Conservation (phyloP, 352 stramenopile species). For the Phytopythium aichiense region DNA sequence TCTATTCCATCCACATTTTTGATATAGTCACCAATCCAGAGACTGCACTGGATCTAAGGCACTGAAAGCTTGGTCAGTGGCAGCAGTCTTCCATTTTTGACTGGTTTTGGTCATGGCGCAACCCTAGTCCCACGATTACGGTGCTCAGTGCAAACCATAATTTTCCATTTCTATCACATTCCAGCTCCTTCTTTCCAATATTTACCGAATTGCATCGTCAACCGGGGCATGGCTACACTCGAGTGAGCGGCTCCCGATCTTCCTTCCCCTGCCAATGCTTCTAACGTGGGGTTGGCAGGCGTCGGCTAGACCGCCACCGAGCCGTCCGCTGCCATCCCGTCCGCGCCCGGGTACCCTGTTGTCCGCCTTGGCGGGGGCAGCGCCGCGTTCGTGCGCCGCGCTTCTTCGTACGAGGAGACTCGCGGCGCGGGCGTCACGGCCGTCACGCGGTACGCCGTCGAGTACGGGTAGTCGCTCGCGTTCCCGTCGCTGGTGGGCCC, state of each 20-base stretch:
- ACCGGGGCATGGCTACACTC: neutral
- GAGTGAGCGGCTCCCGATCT: neutral
- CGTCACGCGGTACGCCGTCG: conserved; percentile 13
- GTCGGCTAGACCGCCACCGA: conserved; percentile 11
- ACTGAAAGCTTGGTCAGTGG: neutral
- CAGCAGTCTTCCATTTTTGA: neutral
- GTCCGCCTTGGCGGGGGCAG: conserved; percentile 30
- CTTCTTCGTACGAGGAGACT: conserved; percentile 55
- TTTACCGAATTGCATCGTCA: neutral
- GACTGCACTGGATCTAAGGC: conserved; percentile 3
- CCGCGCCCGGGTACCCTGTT: neutral
- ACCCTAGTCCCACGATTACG: conserved; percentile 1
- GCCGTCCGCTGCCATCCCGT: neutral
- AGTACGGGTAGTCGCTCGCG: conserved; percentile 21
- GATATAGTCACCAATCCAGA: neutral
- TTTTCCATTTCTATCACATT: too few species aligned
- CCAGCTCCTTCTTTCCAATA: neutral
- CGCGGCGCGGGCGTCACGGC: conserved; percentile 16
- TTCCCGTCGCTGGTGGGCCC: conserved; percentile 11
- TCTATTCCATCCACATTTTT: neutral
- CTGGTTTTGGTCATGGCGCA: neutral
- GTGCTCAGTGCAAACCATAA: too few species aligned
- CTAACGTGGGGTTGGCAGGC: too few species aligned
- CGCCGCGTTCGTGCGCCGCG: conserved; percentile 38
- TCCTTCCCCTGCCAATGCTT: too few species aligned